phyloP scores from a whole-genome alignment of 352 stramenopile genomes.

The Thalassiosira mediterranea region DNA sequence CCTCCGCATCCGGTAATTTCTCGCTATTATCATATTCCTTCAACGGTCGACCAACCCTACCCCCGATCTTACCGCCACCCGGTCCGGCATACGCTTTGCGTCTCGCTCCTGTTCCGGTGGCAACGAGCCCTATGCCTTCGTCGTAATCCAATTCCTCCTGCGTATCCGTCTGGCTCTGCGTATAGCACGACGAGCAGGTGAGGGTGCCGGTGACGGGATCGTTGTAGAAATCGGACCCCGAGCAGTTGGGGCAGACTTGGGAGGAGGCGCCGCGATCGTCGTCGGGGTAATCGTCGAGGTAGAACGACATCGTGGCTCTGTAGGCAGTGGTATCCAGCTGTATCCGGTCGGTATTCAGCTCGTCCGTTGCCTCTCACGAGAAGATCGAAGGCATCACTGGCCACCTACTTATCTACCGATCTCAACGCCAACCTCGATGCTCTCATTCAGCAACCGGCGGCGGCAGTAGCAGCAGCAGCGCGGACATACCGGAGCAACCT shows the following conservation, averaged over 20 bases:
- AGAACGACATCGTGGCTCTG: conserved; percentile 4
- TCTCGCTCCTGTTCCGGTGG: neutral
- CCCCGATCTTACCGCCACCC: neutral
- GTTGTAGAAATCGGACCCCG: conserved; percentile 56
- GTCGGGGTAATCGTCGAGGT: conserved; percentile 10
- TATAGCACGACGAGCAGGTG: conserved; percentile 70
- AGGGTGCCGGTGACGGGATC: conserved; percentile 56
- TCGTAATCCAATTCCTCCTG: conserved; percentile 73
- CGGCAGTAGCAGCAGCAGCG: no score
- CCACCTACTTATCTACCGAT: no score
- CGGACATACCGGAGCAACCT: no score
- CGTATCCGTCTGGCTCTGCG: conserved; percentile 61
- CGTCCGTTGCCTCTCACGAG: no score
- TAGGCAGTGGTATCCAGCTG: no score
- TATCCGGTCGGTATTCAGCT: no score
- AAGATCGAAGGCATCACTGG: no score
- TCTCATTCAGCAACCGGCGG: no score
- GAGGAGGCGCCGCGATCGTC: conserved; percentile 5
- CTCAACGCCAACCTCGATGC: no score
- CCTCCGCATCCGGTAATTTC: conserved; percentile 48
- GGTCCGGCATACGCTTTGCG: neutral
- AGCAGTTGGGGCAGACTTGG: conserved; percentile 68
- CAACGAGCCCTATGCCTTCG: conserved; percentile 46
- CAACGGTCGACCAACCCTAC: conserved; percentile 21
- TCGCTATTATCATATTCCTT: conserved; percentile 53